Base-by-base conservation (phyloP, 345 rosid genomes). In the Trapa bicornis region DNA sequence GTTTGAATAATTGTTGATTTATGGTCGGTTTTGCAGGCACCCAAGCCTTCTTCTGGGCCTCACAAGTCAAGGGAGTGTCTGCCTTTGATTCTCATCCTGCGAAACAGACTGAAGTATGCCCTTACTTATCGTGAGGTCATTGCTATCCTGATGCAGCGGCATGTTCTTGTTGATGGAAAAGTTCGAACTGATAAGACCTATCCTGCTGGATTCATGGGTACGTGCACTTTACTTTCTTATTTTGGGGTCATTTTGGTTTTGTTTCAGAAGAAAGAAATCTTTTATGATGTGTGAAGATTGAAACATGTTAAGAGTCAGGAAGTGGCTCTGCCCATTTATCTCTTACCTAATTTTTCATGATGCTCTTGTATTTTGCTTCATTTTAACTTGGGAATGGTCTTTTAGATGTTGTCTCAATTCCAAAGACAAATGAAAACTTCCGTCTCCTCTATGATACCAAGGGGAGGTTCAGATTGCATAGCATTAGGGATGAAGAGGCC, bases 171-270 rank as follows among this genome's bases (percentile, higher is more conserved):
- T 45, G 96, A 89, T 79, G 86, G 80, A 2, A 89, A 89, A 76
- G 96, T 89, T 4, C 85, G 93, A 81, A 89, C 96, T 1, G 90
- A 89, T 66, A 88, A 89, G 79, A 89, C 96, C 7, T 89, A 86
- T 75, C 92, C 96, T 64, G 76, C 96, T 75, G 96, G 96, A 11
- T 89, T 89, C 84, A 89, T 89, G 96, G 96, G 96, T 89, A 79
- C 11, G 87, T 74, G 65, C 65, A 57, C 43, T 47, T 70, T 33
- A 37, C 9, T 36, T 66, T 68, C 5, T 1, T 70, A 37, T 17
- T 16, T 47, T 1, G 0, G 14, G 52, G 15, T 2, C 52, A 6
- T 47, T 47, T 7, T 8, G 8, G 2, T 12, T 10, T 12, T 47
- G 8, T 15, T 3, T 15, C 52, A 3, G 52, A 12, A 47, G 52